Evolutionary conservation across 2,329 filamentous ascomycete genomes (phyloP), one percentile per base, ranked within the genome.

Genomic region (Scedosporium dehoogii): DNA sequence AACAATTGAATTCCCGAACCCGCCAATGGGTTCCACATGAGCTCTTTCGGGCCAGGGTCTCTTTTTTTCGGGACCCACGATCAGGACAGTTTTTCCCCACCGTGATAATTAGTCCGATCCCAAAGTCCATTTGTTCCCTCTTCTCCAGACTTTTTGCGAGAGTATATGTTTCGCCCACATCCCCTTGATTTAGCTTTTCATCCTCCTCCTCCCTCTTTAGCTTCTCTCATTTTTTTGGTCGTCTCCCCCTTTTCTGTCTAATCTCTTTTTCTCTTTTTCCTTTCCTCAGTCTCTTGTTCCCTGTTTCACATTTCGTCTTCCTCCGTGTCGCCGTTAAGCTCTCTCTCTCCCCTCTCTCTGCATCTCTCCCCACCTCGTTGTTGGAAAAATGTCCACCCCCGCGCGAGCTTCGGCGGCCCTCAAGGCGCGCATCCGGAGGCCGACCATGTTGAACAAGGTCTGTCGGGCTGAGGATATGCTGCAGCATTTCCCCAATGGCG

Each of bases 371-470:
- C 23, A 58, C 64, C 63, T 62, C 64, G 59, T 23, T 56, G 61
- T 14, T 10, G 5, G 18, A 56, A n/a, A 16, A 25, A 62, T 44
- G 29, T 82, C 82, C 79, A 78, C 80, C 64, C 78, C 79, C 51
- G 76, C 77, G 44, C 71, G 82, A 67, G 88, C 87, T 66, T 91
- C 89, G 58, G 87, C 88, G 60, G 83, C 90, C 64, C 80, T 96
- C 70, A 90, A 87, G 78, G 84, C 86, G 70, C 88, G 91, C 68
- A 81, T 94, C 65, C 80, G 86, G 68, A 84, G 90, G 67, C 87
- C 91, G 23, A 89, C 88, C 51, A 86, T 93, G 75, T 81, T 96
- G 63, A 87, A 86, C 70, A 96, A 93, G 81, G 79, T 96, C 64
- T 86, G 87, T 69, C 86, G 86, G 69, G 85, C 91, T 44, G 85